phyloP scores from a whole-genome alignment of 2,329 filamentous ascomycete genomes.

The Ceratocystis lukuohia region DNA sequence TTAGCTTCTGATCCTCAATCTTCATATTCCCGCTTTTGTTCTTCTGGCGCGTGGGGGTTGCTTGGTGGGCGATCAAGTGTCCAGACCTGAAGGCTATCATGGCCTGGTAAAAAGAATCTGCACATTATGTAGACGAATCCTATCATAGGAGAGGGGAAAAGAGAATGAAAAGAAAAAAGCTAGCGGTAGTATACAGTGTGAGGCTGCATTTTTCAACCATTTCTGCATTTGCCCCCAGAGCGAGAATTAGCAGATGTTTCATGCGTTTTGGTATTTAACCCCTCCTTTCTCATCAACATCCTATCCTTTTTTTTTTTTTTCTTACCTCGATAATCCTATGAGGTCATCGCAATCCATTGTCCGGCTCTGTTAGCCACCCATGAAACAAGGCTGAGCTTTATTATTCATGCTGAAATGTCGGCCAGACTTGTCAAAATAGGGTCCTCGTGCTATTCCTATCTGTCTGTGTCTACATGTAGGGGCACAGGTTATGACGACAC shows the following conservation, averaged over 20 bases:
- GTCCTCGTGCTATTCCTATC: not conserved
- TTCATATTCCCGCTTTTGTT: no score
- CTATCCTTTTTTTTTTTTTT: not conserved
- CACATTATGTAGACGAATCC: not conserved
- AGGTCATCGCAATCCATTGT: not conserved
- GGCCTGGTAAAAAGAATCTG: no score
- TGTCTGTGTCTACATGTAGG: not conserved
- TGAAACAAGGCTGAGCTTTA: conserved; percentile 4
- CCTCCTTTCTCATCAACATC: not conserved
- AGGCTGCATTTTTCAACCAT: not conserved
- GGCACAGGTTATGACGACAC: not conserved
- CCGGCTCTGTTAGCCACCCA: not conserved
- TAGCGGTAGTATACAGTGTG: not conserved
- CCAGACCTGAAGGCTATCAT: no score
- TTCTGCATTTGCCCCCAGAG: not conserved
- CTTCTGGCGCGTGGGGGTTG: no score
- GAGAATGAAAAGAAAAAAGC: not conserved
- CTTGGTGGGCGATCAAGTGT: no score
- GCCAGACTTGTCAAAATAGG: not conserved
- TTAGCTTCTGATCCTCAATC: no score
- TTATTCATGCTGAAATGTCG: not conserved
- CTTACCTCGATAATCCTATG: not conserved
- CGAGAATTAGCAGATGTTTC: not conserved
- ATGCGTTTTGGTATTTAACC: not conserved
- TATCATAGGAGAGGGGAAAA: not conserved